Percentiles rank a stretch among this genome's conserved stretches.
Conservation (phyloP, 192 early-diverging fungal species). For the Backusella circina region DNA sequence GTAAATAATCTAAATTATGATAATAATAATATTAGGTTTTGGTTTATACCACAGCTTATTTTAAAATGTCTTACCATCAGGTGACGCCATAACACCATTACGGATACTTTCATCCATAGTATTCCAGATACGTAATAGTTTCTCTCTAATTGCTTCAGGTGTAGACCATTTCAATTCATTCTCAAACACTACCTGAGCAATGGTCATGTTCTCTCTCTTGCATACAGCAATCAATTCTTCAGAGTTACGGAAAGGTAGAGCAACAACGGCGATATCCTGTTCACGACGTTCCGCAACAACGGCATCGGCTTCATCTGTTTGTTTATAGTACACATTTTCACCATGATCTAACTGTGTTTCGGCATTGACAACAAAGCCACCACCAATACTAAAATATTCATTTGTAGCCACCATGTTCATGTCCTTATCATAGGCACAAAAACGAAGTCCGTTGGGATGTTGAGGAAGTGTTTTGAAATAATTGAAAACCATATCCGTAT, state of each 20-base stretch:
- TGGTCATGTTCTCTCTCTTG: slow-evolving; percentile 75
- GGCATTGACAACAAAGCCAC: slow-evolving; percentile 95
- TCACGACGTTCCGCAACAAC: slow-evolving; percentile 51
- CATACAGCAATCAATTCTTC: slow-evolving; percentile 81
- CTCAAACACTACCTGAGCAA: slow-evolving; percentile 91
- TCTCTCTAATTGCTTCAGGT: slow-evolving; percentile 72
- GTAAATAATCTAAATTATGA: slow-evolving; percentile 48
- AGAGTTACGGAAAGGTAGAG: slow-evolving; percentile 82
- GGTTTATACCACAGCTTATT: background rate
- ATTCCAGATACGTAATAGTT: slow-evolving; percentile 80
- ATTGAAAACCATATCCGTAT: slow-evolving; percentile 83
- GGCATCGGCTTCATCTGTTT: slow-evolving; percentile 21
- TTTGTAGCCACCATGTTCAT: slow-evolving; percentile 87
- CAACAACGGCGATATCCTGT: slow-evolving; percentile 73
- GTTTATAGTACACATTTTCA: slow-evolving; percentile 47
- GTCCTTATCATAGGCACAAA: slow-evolving; percentile 76
- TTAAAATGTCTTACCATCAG: slow-evolving; percentile 10
- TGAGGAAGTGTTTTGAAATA: slow-evolving; percentile 82
- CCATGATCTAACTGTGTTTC: slow-evolving; percentile 75
- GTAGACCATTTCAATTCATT: slow-evolving; percentile 91
- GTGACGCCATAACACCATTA: slow-evolving; percentile 62
- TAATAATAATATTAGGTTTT: background rate
- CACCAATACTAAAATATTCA: slow-evolving; percentile 95
- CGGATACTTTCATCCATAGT: slow-evolving; percentile 89
- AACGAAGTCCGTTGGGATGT: slow-evolving; percentile 96